Evolutionary conservation across 148 eudicot genomes (phyloP), one percentile per base, ranked within the genome.

Genomic region (Chenopodium formosanum): DNA sequence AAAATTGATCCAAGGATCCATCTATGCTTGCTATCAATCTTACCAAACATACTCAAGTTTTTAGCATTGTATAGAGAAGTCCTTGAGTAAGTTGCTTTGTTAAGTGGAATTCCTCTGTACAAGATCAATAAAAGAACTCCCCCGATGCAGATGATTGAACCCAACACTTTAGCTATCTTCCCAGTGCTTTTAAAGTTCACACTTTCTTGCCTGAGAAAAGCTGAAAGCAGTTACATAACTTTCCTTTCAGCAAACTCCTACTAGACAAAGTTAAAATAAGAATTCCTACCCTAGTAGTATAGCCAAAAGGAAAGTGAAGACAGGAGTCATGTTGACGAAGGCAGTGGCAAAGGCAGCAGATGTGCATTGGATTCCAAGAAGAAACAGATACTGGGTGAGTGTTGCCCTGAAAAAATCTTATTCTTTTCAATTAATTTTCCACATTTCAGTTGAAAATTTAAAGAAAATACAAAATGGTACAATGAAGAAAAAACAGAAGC

Each of bases 311-410:
- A 93, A 93, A 23, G 95, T 93, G 81, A 78, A 66, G 10, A 90
- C 92, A 32, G 97, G 95, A 62, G 88, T 86, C 80, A 92, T 66
- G 82, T 93, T 93, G 83, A 85, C 29, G 81, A 93, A 93, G 65
- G 95, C 94, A 66, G 86, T 86, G 9, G 92, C 34, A 73, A 86
- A 91, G 16, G 94, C 90, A 82, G 90, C 88, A 32, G 97, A 85
- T 22, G 97, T 89, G 75, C 86, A 86, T 48, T 92, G 78, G 13
- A 93, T 86, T 9, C 97, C 97, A 63, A 89, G 31, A 78, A 93
- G 89, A 80, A 83, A 89, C 72, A 91, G 73, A 82, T 88, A 94
- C 58, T 90, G 94, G 0, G 92, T 71, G 67, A 92, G 85, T 56
- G 94, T 87, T 32, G 86, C 90, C 93, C 98, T 92, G 84, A 69